A percentile compares a stretch with the other conserved stretches of the same genome.
Conservation (phyloP, 1,284 basidiomycete genomes). For the Sporisorium graminicola region DNA sequence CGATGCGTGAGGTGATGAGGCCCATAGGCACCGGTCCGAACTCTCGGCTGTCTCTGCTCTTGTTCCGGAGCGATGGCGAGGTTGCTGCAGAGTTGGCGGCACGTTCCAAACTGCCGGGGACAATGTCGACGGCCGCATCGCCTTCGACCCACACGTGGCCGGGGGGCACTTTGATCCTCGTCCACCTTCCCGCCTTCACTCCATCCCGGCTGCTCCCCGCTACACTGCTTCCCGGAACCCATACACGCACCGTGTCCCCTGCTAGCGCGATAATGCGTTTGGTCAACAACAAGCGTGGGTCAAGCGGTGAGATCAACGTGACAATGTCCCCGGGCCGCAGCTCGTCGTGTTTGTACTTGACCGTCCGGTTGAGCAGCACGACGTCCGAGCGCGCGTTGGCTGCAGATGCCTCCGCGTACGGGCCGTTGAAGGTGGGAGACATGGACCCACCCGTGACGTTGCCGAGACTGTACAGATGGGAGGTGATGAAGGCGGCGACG, state of each 20-base stretch:
- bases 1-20: constrained; percentile 70
- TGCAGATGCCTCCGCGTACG: constrained; percentile 27
- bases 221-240: constrained; percentile 26
- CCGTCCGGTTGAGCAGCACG: constrained; percentile 72
- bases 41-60: constrained; percentile 71
- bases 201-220: background rate
- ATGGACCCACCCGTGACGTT: constrained; percentile 71
- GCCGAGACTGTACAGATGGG: constrained; percentile 72
- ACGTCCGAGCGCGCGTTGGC: constrained; percentile 73
- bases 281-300: constrained; percentile 72
- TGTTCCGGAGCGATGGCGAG: constrained; percentile 7
- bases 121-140: constrained; percentile 70
- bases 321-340: constrained; percentile 73
- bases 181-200: constrained; percentile 38
- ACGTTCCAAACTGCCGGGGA: constrained; percentile 23
- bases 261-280: constrained; percentile 74
- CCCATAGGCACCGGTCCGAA: constrained; percentile 74
- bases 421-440: constrained; percentile 51
- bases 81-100: constrained; percentile 26
- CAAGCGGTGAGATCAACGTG: constrained; percentile 72
- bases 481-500: constrained; percentile 72
- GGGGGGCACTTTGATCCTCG: constrained; percentile 54
- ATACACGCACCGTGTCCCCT: constrained; percentile 72
- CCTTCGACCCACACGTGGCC: constrained; percentile 74
- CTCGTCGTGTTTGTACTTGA: constrained; percentile 65